Conservation (phyloP, 129 eudicot genomes). For the Chrysanthemum seticuspe region DNA sequence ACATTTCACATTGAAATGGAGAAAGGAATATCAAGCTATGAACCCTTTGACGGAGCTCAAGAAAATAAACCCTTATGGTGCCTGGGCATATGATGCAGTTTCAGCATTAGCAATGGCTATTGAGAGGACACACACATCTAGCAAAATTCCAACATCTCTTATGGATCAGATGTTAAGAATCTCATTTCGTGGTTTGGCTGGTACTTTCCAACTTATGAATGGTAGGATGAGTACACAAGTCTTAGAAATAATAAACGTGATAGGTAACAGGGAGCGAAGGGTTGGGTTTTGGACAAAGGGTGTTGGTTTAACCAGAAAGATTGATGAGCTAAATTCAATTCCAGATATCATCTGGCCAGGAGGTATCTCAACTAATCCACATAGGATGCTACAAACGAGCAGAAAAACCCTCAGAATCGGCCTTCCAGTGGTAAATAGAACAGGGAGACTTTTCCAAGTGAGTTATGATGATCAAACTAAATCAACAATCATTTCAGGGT, state of each 20-base stretch:
- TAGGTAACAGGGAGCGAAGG: conserved; percentile 26
- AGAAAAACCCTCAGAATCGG: conserved; percentile 37
- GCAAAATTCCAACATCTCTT: conserved; percentile 5
- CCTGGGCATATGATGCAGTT: conserved; percentile 55
- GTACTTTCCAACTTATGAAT: conserved; percentile 30
- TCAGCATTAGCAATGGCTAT: conserved; percentile 51
- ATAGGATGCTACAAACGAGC: conserved; percentile 20
- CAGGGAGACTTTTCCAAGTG: conserved; percentile 21
- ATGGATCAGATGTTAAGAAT: conserved; percentile 23
- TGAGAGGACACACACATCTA: conserved; percentile 14
- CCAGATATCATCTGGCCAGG: conserved; percentile 43
- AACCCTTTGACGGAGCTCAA: conserved; percentile 10
- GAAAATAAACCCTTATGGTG: conserved; percentile 22
- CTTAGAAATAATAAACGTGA: conserved; percentile 37
- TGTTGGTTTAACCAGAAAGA: conserved; percentile 24
- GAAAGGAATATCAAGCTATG: neutral
- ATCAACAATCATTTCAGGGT: conserved; percentile 13
- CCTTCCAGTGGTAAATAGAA: conserved; percentile 19
- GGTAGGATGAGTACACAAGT: conserved; percentile 14
- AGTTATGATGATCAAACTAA: conserved; percentile 17
- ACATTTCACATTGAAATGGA: conserved; percentile 30
- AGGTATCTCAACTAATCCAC: conserved; percentile 23
- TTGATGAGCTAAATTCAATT: conserved; percentile 2
- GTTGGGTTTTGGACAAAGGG: conserved; percentile 25
- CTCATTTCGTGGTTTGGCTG: conserved; percentile 42